Evolutionary conservation across 768 basidiomycete genomes (phyloP).

Genomic region (Termitomyces sp.): DNA sequence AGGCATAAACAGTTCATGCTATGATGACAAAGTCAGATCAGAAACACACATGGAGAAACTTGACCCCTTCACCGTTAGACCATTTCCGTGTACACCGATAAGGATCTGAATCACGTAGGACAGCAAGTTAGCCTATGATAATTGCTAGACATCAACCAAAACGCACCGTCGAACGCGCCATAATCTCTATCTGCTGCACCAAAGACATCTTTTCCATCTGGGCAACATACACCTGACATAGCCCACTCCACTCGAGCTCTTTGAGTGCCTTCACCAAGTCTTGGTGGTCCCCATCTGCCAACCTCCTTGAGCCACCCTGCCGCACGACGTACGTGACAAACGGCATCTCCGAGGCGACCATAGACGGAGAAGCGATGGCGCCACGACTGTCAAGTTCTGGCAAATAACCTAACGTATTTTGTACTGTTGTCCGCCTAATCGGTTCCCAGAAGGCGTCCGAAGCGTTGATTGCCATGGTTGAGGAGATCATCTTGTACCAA

Average conservation of each 20-base stretch:
- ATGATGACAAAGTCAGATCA: not conserved
- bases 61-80: conserved; percentile 43
- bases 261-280: conserved; percentile 42
- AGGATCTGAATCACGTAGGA: conserved; percentile 35
- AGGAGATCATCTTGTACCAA: conserved; percentile 36
- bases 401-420: conserved; percentile 31
- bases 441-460: conserved; percentile 32
- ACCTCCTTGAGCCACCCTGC: conserved; percentile 40
- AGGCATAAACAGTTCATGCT: conserved; percentile 69
- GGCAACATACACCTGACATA: conserved; percentile 44
- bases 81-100: conserved; percentile 71
- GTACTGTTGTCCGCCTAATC: conserved; percentile 24
- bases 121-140: not conserved
- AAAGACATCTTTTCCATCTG: conserved; percentile 42
- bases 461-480: conserved; percentile 26
- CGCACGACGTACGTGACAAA: conserved; percentile 59
- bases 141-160: too few relatives aligned
- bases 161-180: conserved; percentile 61
- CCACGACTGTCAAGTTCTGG: conserved; percentile 16
- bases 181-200: conserved; percentile 60
- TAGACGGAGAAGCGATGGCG: conserved; percentile 6
- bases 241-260: conserved; percentile 46
- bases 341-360: conserved; percentile 19
- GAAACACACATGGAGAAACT: not conserved
- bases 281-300: conserved; percentile 48